Base-by-base conservation (phyloP, 2,329 filamentous ascomycete genomes). In the Neofusicoccum ribis region DNA sequence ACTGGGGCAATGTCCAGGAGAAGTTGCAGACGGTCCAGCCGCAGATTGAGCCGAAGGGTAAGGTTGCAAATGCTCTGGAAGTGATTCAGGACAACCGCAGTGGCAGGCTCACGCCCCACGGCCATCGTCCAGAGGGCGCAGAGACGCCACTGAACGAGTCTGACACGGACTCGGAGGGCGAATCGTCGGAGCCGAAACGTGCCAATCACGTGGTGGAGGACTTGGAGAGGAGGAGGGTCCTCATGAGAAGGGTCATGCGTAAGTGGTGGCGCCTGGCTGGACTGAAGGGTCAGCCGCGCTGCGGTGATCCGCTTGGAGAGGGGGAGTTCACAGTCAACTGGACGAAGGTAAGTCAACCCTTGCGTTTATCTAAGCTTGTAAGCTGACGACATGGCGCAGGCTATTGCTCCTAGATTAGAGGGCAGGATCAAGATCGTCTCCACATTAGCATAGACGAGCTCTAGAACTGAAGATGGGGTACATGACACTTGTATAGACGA, bases 351-450 rank as follows among this genome's bases (percentile, higher is more conserved):
- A 52, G 61, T 56, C 31, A 23, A 34, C 36, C 8, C 5, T 31
- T 60, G 20, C 4, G 37, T 31, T 31, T 20, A 27, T 43, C 43
- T 5, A 20, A 14, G 37, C 1, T 5, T 5, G 17, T 3, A 27
- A 9, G 20, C 51, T 65, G n/a, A 65, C 15, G 11, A 15, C 4
- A 23, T 3, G n/a, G 39, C 5, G 17, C 31, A 65, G 50, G 89
- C 91, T 1, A 93, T 96, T 75, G 87, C 89, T 64, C 93, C 93
- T 0, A 84, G 85, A 65, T 67, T 94, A 8, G 92, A 96, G 74
- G 92, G 91, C 1, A 85, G 92, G 54, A 96, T 96, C 65, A 77
- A 70, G 65, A 51, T 65, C 36, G 46, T 65, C 17, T 60, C 56
- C 2, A 39, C 56, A 37, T 60, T 27, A 8, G 15, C 27, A 17